Conservation (phyloP, 768 basidiomycete genomes). For the Leucocoprinus sp. region DNA sequence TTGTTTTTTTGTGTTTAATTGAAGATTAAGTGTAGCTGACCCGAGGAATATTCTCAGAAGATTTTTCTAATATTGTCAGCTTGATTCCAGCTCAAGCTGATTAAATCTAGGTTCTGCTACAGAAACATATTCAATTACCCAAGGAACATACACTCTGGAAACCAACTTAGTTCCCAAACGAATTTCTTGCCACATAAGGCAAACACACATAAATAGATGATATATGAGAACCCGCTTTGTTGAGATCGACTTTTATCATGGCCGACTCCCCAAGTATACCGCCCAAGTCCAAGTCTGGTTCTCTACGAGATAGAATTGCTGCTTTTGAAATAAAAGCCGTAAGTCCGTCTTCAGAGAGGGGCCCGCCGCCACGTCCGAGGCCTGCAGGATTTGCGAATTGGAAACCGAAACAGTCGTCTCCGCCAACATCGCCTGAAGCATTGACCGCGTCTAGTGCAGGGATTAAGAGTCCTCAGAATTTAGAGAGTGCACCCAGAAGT, state of each 20-base stretch:
- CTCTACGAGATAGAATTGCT: conserved; percentile 81
- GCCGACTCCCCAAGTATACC: conserved; percentile 47
- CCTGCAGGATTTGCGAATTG: conserved; percentile 54
- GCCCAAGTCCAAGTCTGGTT: conserved; percentile 62
- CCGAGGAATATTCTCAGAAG: too few species aligned
- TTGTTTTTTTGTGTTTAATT: too few species aligned
- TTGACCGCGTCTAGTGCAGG: conserved; percentile 20
- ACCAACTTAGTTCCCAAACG: too few species aligned
- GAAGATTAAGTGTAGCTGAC: too few species aligned
- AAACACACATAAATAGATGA: conserved; percentile 2
- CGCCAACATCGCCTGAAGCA: conserved; percentile 35
- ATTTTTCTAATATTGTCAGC: too few species aligned
- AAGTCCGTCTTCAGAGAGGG: conserved; percentile 24
- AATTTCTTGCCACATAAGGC: too few species aligned
- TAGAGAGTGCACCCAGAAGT: neutral
- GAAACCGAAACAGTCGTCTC: conserved; percentile 59
- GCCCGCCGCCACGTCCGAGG: conserved; percentile 56
- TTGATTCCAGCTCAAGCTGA: too few species aligned
- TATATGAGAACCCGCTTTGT: neutral
- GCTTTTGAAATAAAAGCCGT: conserved; percentile 72
- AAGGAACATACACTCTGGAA: too few species aligned
- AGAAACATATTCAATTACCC: too few species aligned
- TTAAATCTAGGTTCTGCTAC: too few species aligned
- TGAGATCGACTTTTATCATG: conserved; percentile 28
- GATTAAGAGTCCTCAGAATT: conserved; percentile 18